These are phyloP conservation scores for Prunus dulcis DNA, from an alignment of 306 rosid genomes.

Conservation along the genomic window DNA sequence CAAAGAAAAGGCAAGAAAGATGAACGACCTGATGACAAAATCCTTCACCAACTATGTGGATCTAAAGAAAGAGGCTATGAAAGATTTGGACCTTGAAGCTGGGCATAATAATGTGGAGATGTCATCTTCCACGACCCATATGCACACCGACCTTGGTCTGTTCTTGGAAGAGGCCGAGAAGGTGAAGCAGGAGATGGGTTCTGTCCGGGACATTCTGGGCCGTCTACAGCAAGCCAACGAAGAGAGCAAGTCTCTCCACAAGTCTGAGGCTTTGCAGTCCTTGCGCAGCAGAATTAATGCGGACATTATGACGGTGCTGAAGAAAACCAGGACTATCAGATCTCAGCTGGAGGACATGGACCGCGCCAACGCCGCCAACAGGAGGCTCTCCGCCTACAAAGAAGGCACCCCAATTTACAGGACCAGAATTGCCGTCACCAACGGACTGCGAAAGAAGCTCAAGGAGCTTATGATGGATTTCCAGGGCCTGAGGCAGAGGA, in stretches of 20 bases:
- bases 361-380: slow-evolving; percentile 57
- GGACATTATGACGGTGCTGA: slow-evolving; percentile 52
- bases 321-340: slow-evolving; percentile 48
- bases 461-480: slow-evolving; percentile 91
- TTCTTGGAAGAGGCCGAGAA: slow-evolving; percentile 80
- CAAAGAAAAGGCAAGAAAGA: slow-evolving; percentile 18
- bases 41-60: slow-evolving; percentile 84
- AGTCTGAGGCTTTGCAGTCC: slow-evolving; percentile 57
- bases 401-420: slow-evolving; percentile 66
- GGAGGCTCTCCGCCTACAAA: slow-evolving; percentile 56
- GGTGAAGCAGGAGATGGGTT: slow-evolving; percentile 60
- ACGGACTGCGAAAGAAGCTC: slow-evolving; percentile 67
- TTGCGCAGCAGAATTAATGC: slow-evolving; percentile 47
- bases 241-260: slow-evolving; percentile 31
- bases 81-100: slow-evolving; percentile 73
- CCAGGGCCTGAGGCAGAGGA: slow-evolving; percentile 67
- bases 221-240: slow-evolving; percentile 65
- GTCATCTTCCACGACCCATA: slow-evolving; percentile 30
- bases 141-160: slow-evolving; percentile 55
- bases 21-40: slow-evolving; percentile 88
- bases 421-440: slow-evolving; percentile 68
- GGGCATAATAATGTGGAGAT: slow-evolving; percentile 43
- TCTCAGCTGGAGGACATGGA: slow-evolving; percentile 76
- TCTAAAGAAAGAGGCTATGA: slow-evolving; percentile 74
- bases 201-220: slow-evolving; percentile 42